Percentiles rank a stretch among this genome's conserved stretches.
Evolutionary conservation across 495 filamentous ascomycete genomes (phyloP).

Genomic region (Trichoderma asperelloides): DNA sequence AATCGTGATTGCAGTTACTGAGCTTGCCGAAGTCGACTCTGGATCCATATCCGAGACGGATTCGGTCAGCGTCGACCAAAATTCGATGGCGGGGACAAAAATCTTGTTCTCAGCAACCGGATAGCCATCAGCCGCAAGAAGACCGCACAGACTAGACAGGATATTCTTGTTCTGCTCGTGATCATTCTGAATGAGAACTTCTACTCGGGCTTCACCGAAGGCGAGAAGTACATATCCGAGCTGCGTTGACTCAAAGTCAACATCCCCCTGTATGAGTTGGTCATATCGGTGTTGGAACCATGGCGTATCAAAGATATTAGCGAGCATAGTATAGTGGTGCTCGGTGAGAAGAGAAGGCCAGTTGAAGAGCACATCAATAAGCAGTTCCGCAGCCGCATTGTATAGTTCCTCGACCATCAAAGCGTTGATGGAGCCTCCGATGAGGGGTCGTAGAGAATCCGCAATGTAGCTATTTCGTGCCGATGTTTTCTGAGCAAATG

Average conservation of each 20-base stretch:
- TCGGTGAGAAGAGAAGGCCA: conserved; percentile 53
- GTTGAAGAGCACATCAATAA: conserved; percentile 55
- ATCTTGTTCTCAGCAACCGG: conserved; percentile 70
- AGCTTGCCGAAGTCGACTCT: conserved; percentile 15
- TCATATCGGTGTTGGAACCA: conserved; percentile 46
- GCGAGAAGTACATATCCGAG: conserved; percentile 63
- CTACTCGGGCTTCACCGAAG: conserved; percentile 53
- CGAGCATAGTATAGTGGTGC: conserved; percentile 45
- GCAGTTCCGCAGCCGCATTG: conserved; percentile 51
- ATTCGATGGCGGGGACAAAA: conserved; percentile 68
- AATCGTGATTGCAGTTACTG: conserved; percentile 27
- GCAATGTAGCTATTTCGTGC: conserved; percentile 45
- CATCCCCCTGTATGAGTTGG: conserved; percentile 49
- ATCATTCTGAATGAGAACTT: conserved; percentile 37
- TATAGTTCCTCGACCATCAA: conserved; percentile 46
- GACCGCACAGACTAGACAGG: conserved; percentile 44
- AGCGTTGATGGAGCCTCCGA: conserved; percentile 46
- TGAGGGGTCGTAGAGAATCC: conserved; percentile 46
- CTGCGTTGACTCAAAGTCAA: conserved; percentile 54
- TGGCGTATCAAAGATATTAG: conserved; percentile 45
- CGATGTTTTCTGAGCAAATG: conserved; percentile 53
- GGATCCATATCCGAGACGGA: conserved; percentile 32
- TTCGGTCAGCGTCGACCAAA: conserved; percentile 70
- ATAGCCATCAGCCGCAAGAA: conserved; percentile 63
- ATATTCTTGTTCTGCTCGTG: conserved; percentile 38